These are phyloP conservation scores for Sugiyamaella smithiae DNA, from an alignment of 805 yeast species.

Conservation along the genomic window DNA sequence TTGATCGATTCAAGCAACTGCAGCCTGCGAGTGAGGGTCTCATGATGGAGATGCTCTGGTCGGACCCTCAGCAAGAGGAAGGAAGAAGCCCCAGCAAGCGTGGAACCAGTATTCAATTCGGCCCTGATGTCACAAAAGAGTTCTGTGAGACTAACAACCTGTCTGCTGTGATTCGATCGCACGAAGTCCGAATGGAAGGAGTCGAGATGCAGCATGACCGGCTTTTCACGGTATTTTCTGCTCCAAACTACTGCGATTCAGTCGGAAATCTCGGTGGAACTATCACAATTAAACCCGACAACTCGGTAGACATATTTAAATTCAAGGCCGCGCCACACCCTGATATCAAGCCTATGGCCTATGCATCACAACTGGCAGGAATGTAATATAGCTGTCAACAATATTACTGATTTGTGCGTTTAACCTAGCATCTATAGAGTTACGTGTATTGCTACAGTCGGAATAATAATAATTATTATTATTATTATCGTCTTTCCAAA, in stretches of 20 bases:
- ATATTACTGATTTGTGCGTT: neutral
- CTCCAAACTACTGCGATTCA: conserved; percentile 95
- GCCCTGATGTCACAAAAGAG: conserved; percentile 85
- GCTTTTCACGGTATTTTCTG: conserved; percentile 92
- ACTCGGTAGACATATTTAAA: conserved; percentile 52
- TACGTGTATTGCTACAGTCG: too few relatives aligned
- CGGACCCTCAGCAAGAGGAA: conserved; percentile 79
- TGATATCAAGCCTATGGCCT: conserved; percentile 91
- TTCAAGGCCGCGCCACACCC: conserved; percentile 90
- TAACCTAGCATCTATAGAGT: too few relatives aligned
- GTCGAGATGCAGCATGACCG: conserved; percentile 80
- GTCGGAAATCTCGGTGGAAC: conserved; percentile 91
- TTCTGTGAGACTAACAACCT: conserved; percentile 73
- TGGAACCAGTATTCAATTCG: conserved; percentile 95
- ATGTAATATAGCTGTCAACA: neutral
- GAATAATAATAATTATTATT: too few relatives aligned
- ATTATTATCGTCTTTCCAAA: too few relatives aligned
- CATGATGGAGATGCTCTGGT: conserved; percentile 96
- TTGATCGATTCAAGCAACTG: conserved; percentile 60
- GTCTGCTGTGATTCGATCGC: conserved; percentile 84
- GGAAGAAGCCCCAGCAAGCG: conserved; percentile 90
- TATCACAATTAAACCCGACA: conserved; percentile 61
- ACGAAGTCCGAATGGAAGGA: conserved; percentile 92
- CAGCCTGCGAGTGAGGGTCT: conserved; percentile 91
- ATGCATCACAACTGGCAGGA: conserved; percentile 45